Base-by-base conservation (phyloP, 176 grass and related monocot genomes). In the Carex myosuroides region DNA sequence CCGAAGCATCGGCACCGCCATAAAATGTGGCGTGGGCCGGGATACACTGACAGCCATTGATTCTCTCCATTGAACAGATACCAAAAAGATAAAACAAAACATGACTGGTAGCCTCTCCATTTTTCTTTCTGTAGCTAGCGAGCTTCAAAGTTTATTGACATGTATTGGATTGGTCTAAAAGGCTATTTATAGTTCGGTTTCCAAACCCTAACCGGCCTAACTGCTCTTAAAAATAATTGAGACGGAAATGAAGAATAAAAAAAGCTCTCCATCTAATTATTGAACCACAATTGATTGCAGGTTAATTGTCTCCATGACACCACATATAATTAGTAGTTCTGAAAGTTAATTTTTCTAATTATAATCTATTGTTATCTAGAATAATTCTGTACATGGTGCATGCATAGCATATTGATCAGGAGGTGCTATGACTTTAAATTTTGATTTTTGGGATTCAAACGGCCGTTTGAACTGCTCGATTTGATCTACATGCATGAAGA, bases 21-120 rank as follows among this genome's bases (percentile, higher is more conserved):
- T 85, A 89, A 62, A 85, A 89, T 10, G 87, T 85, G 29, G 87
- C 81, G 59, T 52, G 7, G 33, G 67, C 71, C 10, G 74, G 54
- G 37, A 55, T 30, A 80, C 86, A 87, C 70, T 68, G 81, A 42
- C 22, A 24, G 79, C 86, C 13, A 60, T 39, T 61, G 67, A 58
- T 85, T n/a, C 67, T 24, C 39, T 66, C 61, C 42, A 54, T 83
- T 68, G 80, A 33, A 66, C 21, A 83, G 54, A 52, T 53, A 65
- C 20, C 63, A 83, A 67, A 52, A 77, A 3, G 73, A 55, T 77
- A 5, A 56, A 7, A 8, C 16, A 8, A 77, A 50, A 77, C 73
- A 77, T 56, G 73, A 55, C 22, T 55, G 73, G 29, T 56, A 48
- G 50, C 2, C 52, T 77, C 50, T 55, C 24, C 24, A 77, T 56